phyloP scores from a whole-genome alignment of 805 yeast species.

The Saccharomycopsis malanga region DNA sequence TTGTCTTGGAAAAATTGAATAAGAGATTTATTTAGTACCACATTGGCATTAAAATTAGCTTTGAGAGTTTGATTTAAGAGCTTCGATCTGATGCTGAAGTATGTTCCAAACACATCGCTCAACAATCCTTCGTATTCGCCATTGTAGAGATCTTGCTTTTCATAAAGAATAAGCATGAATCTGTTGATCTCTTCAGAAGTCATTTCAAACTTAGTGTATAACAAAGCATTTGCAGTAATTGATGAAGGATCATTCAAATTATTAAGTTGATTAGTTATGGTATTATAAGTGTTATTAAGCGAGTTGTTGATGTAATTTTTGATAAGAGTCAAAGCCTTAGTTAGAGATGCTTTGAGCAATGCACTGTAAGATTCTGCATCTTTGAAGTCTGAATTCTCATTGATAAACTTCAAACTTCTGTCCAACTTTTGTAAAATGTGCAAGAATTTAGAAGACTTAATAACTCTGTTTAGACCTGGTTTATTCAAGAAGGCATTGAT shows the following conservation, averaged over 20 bases:
- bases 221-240: slow-evolving; percentile 52
- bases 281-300: slow-evolving; percentile 31
- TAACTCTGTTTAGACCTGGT: slow-evolving; percentile 63
- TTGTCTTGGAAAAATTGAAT: slow-evolving; percentile 58
- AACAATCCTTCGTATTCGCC: slow-evolving; percentile 59
- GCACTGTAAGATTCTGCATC: slow-evolving; percentile 64
- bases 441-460: slow-evolving; percentile 44
- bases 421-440: slow-evolving; percentile 54
- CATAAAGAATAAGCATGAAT: slow-evolving; percentile 23
- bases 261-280: slow-evolving; percentile 26
- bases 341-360: slow-evolving; percentile 76
- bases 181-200: slow-evolving; percentile 35
- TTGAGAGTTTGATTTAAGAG: slow-evolving; percentile 40
- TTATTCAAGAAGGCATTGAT: slow-evolving; percentile 63
- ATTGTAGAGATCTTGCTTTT: slow-evolving; percentile 29
- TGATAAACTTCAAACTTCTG: slow-evolving; percentile 54
- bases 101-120: slow-evolving; percentile 56
- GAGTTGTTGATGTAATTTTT: slow-evolving; percentile 51
- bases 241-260: slow-evolving; percentile 27
- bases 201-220: slow-evolving; percentile 56
- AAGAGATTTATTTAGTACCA: slow-evolving; percentile 30
- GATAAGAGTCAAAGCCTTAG: slow-evolving; percentile 70
- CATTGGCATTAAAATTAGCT: slow-evolving; percentile 31
- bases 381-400: slow-evolving; percentile 49
- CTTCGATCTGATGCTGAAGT: slow-evolving; percentile 49